Percentiles rank a stretch among this genome's conserved stretches.
phyloP scores from a whole-genome alignment of 768 basidiomycete genomes.

The Suillus ampliporus region DNA sequence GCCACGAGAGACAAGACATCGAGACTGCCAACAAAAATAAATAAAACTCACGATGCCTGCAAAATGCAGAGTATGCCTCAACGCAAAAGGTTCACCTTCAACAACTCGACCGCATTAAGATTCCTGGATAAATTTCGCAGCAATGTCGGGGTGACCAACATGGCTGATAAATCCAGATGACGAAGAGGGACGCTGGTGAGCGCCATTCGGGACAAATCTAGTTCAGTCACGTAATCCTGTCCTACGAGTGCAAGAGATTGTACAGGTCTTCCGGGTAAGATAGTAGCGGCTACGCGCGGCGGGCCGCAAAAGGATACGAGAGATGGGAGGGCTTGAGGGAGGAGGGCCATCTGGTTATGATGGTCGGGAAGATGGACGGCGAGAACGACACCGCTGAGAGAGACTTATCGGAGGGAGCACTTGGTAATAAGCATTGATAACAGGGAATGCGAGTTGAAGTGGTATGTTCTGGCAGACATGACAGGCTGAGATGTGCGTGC shows the following conservation, averaged over 20 bases:
- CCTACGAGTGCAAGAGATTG: conserved; percentile 60
- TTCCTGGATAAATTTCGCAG: conserved; percentile 61
- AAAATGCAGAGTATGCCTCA: conserved; percentile 68
- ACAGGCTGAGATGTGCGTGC: conserved; percentile 50
- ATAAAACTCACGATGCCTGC: conserved; percentile 63
- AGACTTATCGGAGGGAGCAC: conserved; percentile 47
- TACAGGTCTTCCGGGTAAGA: conserved; percentile 68
- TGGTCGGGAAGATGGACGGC: conserved; percentile 52
- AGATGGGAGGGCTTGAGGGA: conserved; percentile 49
- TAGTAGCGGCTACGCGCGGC: conserved; percentile 58
- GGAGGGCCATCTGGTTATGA: conserved; percentile 46
- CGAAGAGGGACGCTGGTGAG: conserved; percentile 52
- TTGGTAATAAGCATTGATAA: conserved; percentile 47
- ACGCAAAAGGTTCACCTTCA: conserved; percentile 63
- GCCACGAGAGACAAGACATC: conserved; percentile 8
- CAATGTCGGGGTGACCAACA: conserved; percentile 60
- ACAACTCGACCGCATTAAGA: conserved; percentile 52
- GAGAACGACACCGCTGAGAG: conserved; percentile 47
- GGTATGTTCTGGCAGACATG: conserved; percentile 54
- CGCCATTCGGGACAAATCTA: conserved; percentile 57
- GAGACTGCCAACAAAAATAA: conserved; percentile 12
- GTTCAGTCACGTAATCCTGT: conserved; percentile 58
- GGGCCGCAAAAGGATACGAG: conserved; percentile 65
- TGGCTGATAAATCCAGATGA: conserved; percentile 61
- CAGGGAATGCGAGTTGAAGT: conserved; percentile 47